A percentile compares a stretch with the other conserved stretches of the same genome.
These are phyloP conservation scores for Cercospora sesami DNA, from an alignment of 2,329 filamentous ascomycete genomes.

Conservation along the genomic window DNA sequence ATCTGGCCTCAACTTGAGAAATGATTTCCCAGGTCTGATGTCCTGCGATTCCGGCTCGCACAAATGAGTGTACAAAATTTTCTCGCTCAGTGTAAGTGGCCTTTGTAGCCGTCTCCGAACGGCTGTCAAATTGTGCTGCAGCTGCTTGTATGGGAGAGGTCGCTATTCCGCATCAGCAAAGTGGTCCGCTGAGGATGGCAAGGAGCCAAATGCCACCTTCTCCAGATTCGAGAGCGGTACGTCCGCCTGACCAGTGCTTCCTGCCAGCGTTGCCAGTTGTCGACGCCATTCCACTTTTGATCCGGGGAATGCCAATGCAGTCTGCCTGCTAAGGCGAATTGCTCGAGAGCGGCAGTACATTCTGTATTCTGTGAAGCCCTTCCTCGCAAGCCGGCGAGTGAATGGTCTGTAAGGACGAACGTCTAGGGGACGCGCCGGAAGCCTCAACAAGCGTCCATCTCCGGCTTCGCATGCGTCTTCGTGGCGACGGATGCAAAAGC, in stretches of 20 bases:
- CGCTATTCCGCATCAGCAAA: not conserved
- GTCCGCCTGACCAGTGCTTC: not conserved
- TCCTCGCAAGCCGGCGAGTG: not conserved
- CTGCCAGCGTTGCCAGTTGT: not conserved
- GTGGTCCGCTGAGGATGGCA: not conserved
- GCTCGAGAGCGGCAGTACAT: not conserved
- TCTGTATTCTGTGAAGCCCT: not conserved
- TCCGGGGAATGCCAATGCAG: not conserved
- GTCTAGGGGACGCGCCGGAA: not conserved
- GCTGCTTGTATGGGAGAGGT: constrained; percentile 6
- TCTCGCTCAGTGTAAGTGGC: constrained; percentile 92
- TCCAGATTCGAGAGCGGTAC: constrained; percentile 6
- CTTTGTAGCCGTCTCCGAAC: constrained; percentile 86
- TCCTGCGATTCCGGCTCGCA: constrained; percentile 95
- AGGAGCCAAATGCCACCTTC: not conserved
- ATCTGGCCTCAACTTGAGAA: constrained; percentile 93
- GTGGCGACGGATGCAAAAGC: not conserved
- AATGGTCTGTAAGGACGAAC: not conserved
- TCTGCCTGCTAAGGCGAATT: not conserved
- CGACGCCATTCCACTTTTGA: not conserved
- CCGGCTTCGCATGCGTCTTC: not conserved
- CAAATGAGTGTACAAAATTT: constrained; percentile 97
- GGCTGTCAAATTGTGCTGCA: constrained; percentile 80
- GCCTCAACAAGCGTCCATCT: not conserved
- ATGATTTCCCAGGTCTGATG: constrained; percentile 89